Conservation (phyloP, 2,329 filamentous ascomycete genomes). For the Myriosclerotinia scirpicola region DNA sequence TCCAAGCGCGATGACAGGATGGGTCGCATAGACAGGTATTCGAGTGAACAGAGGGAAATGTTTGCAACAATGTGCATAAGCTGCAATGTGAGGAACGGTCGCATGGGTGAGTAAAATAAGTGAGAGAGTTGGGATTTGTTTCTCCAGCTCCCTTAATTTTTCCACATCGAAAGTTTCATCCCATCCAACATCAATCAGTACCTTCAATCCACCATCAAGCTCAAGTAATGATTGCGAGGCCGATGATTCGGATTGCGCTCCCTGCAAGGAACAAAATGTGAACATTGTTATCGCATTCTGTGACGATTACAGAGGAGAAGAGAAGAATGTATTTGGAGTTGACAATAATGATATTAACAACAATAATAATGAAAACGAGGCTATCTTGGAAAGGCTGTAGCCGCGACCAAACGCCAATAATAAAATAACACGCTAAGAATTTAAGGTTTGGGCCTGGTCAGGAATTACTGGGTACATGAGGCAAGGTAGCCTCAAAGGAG, state of each 20-base stretch:
- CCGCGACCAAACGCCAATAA: constrained; percentile 14
- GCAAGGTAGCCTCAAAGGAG: constrained; percentile 23
- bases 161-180: constrained; percentile 84
- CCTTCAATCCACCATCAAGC: constrained; percentile 93
- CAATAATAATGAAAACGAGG: constrained; percentile 8
- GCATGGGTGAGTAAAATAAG: constrained; percentile 93
- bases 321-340: neutral
- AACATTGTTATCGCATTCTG: constrained; percentile 65
- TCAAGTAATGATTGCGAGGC: constrained; percentile 95
- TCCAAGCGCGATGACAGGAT: constrained; percentile 88
- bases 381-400: constrained; percentile 21
- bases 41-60: constrained; percentile 88
- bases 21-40: constrained; percentile 92
- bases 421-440: constrained; percentile 15
- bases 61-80: constrained; percentile 96
- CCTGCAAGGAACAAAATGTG: constrained; percentile 88
- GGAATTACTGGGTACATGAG: constrained; percentile 16
- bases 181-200: constrained; percentile 94
- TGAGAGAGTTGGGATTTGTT: constrained; percentile 87
- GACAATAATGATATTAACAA: neutral
- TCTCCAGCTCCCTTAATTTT: constrained; percentile 85
- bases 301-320: neutral
- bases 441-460: constrained; percentile 17
- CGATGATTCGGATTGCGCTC: constrained; percentile 81
- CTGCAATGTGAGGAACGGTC: constrained; percentile 85